These are phyloP conservation scores for Alternaria metachromatica DNA, from an alignment of 2,329 filamentous ascomycete genomes.

Conservation along the genomic window DNA sequence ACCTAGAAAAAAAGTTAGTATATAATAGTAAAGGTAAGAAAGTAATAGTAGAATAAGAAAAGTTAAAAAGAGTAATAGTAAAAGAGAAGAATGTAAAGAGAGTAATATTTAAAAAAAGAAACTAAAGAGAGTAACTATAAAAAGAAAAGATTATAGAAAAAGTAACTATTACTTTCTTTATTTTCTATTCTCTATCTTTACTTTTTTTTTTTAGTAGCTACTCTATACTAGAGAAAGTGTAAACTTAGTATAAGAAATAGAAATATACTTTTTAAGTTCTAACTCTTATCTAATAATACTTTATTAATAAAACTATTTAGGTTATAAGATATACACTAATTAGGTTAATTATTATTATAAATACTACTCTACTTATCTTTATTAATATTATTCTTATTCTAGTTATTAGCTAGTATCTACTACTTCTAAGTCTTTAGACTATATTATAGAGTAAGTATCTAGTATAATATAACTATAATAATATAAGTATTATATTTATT, in stretches of 20 bases:
- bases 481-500: neutral
- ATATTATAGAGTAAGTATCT: neutral
- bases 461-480: neutral
- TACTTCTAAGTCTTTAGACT: neutral
- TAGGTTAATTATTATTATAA: neutral
- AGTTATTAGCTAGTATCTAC: too few relatives aligned
- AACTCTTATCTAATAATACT: neutral
- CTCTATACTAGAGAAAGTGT: too few relatives aligned
- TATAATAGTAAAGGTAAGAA: too few relatives aligned
- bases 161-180: neutral
- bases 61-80: too few relatives aligned
- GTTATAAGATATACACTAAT: too few relatives aligned
- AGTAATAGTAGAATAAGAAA: too few relatives aligned
- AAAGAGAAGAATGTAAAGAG: too few relatives aligned
- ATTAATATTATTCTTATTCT: neutral
- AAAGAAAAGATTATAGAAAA: neutral
- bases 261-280: neutral
- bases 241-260: too few relatives aligned
- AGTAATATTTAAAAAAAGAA: too few relatives aligned
- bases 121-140: neutral
- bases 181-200: neutral
- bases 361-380: neutral
- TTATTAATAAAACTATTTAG: neutral
- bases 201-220: neutral
- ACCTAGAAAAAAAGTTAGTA: too few relatives aligned